Conservation (phyloP, 2,329 filamentous ascomycete genomes). For the Hypoxylon sp. region DNA sequence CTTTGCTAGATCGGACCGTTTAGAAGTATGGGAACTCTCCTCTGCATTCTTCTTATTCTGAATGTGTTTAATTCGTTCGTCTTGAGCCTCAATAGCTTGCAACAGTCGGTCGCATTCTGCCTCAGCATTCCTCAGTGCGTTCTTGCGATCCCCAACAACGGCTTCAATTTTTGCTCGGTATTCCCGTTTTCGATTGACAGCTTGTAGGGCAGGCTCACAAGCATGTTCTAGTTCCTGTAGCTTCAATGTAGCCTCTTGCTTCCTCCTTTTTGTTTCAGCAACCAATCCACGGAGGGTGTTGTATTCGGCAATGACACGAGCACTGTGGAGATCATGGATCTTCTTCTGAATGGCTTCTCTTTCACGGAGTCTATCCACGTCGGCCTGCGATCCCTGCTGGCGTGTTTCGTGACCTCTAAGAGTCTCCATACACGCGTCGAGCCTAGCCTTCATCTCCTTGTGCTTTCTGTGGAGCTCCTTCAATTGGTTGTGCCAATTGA, state of each 20-base stretch:
- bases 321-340: constrained; percentile 75
- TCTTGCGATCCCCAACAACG: constrained; percentile 69
- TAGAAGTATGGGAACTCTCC: constrained; percentile 63
- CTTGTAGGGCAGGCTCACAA: constrained; percentile 76
- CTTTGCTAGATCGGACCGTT: constrained; percentile 58
- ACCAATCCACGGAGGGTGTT: constrained; percentile 66
- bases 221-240: constrained; percentile 72
- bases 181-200: constrained; percentile 77
- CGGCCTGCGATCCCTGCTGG: constrained; percentile 81
- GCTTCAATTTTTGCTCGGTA: constrained; percentile 74
- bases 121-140: constrained; percentile 69
- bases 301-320: constrained; percentile 77
- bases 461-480: constrained; percentile 79
- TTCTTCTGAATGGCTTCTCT: constrained; percentile 77
- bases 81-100: constrained; percentile 53
- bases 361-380: constrained; percentile 87
- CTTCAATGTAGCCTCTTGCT: constrained; percentile 69
- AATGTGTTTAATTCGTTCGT: constrained; percentile 62
- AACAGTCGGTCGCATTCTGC: constrained; percentile 63
- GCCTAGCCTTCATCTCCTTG: constrained; percentile 72
- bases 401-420: constrained; percentile 78
- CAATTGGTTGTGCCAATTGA: constrained; percentile 81
- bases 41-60: constrained; percentile 66
- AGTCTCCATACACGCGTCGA: constrained; percentile 72
- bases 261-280: constrained; percentile 68